Conservation (phyloP, 75 land plant genomes). For the Azolla pinnata region DNA sequence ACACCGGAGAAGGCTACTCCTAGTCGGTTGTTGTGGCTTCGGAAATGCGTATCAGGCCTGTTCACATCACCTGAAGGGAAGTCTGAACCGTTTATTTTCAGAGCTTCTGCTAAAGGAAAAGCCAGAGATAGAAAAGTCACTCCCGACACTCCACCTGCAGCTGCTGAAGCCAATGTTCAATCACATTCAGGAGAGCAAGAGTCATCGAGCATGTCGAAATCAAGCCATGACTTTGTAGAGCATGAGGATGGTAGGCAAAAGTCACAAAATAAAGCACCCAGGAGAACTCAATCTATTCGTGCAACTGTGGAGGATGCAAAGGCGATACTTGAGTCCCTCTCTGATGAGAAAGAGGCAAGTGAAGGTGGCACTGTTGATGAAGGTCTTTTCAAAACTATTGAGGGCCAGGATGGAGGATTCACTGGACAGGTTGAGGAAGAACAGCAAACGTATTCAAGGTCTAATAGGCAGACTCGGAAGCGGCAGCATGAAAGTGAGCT, state of each 20-base stretch:
- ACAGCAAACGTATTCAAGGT: not conserved
- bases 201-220: not conserved
- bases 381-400: constrained; percentile 5
- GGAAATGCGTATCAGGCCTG: constrained; percentile 45
- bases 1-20: constrained; percentile 14
- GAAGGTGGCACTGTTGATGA: constrained; percentile 12
- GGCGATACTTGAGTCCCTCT: constrained; percentile 20
- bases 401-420: constrained; percentile 6
- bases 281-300: constrained; percentile 52
- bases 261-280: constrained; percentile 10
- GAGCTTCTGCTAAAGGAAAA: not conserved
- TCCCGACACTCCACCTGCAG: too few relatives aligned
- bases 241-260: not conserved
- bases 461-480: constrained; percentile 23
- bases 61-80: constrained; percentile 36
- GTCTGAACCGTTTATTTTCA: constrained; percentile 10
- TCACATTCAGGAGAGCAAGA: not conserved
- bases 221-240: not conserved
- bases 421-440: too few relatives aligned
- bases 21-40: constrained; percentile 46
- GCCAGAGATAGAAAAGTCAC: not conserved
- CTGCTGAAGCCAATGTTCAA: too few relatives aligned
- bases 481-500: constrained; percentile 34
- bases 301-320: constrained; percentile 61
- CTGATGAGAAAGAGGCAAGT: not conserved